Evolutionary conservation across 2,329 filamentous ascomycete genomes (phyloP).

Genomic region (Hypoxylon sp.): DNA sequence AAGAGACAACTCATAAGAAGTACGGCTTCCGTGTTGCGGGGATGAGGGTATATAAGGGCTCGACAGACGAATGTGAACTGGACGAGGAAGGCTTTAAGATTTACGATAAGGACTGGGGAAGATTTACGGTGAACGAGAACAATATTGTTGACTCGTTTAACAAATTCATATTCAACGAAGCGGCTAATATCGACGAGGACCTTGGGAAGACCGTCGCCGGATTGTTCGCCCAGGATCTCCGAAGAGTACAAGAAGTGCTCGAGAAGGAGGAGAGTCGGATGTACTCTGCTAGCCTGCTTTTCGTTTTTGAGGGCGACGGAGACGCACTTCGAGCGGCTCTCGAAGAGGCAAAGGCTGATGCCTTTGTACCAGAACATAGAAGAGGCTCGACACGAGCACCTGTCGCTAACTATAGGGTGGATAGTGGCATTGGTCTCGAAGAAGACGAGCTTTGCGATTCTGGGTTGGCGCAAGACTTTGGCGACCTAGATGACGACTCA

Average conservation of each 20-base stretch:
- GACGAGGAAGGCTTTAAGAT: constrained; percentile 67
- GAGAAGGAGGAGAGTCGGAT: constrained; percentile 69
- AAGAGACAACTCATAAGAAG: constrained; percentile 69
- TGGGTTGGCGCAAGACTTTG: constrained; percentile 33
- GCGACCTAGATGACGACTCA: constrained; percentile 58
- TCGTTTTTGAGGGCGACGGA: constrained; percentile 74
- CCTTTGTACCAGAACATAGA: constrained; percentile 52
- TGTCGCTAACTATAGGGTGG: constrained; percentile 59
- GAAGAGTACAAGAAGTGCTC: constrained; percentile 65
- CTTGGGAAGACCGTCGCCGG: constrained; percentile 67
- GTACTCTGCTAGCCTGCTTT: constrained; percentile 72
- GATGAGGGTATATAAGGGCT: constrained; percentile 72
- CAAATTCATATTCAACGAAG: constrained; percentile 68
- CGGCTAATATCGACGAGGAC: constrained; percentile 69
- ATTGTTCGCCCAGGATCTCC: constrained; percentile 66
- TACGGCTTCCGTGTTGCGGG: constrained; percentile 73
- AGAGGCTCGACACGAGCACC: constrained; percentile 41
- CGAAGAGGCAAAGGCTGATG: constrained; percentile 63
- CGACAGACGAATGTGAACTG: constrained; percentile 62
- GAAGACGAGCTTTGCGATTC: constrained; percentile 56
- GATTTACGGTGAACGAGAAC: constrained; percentile 61
- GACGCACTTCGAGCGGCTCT: constrained; percentile 64
- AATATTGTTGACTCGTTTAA: constrained; percentile 68
- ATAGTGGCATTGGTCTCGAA: constrained; percentile 66
- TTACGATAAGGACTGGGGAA: constrained; percentile 73